phyloP scores from a whole-genome alignment of 2,329 filamentous ascomycete species.

The Leptographium wingfieldii region DNA sequence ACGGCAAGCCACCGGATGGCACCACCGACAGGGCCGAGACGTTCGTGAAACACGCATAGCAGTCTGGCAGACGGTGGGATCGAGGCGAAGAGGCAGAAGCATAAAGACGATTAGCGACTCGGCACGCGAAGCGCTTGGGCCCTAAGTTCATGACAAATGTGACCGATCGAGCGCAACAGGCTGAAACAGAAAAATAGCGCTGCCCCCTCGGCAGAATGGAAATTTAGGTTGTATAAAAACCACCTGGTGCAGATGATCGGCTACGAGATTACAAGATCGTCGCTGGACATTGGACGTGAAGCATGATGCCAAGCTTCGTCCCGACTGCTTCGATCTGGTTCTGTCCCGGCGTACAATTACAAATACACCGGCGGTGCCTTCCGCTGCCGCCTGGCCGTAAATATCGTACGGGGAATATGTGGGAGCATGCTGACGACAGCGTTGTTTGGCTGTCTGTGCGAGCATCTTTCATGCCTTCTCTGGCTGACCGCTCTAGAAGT shows the following conservation, averaged over 20 bases:
- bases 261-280: neutral
- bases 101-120: neutral
- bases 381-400: neutral
- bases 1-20: neutral
- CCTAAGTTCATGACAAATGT: neutral
- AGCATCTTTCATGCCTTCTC: too few relatives aligned
- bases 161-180: neutral
- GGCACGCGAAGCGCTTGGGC: neutral
- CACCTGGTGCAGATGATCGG: too few relatives aligned
- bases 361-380: neutral
- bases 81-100: neutral
- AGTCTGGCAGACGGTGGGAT: neutral
- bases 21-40: neutral
- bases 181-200: neutral
- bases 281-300: neutral
- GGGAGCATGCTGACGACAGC: neutral
- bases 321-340: neutral
- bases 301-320: neutral
- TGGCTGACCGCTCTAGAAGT: too few relatives aligned
- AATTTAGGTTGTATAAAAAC: neutral
- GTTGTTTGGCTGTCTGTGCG: neutral
- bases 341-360: neutral
- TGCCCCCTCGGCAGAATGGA: too few relatives aligned
- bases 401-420: neutral
- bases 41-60: neutral